phyloP scores from a whole-genome alignment of 2,329 filamentous ascomycete species.

The Ophiostoma triangulosporum region DNA sequence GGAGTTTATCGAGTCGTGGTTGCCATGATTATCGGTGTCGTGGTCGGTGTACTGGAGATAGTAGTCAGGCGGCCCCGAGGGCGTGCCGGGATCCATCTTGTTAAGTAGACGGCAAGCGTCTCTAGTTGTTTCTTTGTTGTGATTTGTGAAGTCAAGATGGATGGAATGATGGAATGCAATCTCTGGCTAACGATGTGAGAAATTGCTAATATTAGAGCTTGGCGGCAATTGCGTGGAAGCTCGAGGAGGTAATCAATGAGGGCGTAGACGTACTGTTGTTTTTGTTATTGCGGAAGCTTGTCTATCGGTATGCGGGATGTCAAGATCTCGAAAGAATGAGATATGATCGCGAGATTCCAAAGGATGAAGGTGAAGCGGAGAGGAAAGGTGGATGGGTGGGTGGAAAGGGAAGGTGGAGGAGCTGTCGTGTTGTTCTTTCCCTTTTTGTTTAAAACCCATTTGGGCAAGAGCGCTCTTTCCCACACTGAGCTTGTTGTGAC shows the following conservation, averaged over 20 bases:
- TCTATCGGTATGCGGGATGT: no score
- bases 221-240: neutral
- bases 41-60: constrained; percentile 44
- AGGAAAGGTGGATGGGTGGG: neutral
- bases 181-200: neutral
- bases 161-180: neutral
- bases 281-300: neutral
- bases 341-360: neutral
- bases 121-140: neutral
- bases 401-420: neutral
- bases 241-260: neutral
- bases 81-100: constrained; percentile 37
- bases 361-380: neutral
- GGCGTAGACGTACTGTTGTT: neutral
- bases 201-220: neutral
- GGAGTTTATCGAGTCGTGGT: constrained; percentile 29
- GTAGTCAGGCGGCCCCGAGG: constrained; percentile 40
- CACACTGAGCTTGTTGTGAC: constrained; percentile 3
- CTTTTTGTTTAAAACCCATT: neutral
- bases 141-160: neutral
- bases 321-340: neutral
- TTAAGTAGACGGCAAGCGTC: neutral
- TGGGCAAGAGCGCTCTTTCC: neutral
- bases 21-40: constrained; percentile 36
- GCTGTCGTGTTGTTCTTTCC: neutral